Base-by-base conservation (phyloP, 768 basidiomycete species). In the Boletus rubroflammeus region DNA sequence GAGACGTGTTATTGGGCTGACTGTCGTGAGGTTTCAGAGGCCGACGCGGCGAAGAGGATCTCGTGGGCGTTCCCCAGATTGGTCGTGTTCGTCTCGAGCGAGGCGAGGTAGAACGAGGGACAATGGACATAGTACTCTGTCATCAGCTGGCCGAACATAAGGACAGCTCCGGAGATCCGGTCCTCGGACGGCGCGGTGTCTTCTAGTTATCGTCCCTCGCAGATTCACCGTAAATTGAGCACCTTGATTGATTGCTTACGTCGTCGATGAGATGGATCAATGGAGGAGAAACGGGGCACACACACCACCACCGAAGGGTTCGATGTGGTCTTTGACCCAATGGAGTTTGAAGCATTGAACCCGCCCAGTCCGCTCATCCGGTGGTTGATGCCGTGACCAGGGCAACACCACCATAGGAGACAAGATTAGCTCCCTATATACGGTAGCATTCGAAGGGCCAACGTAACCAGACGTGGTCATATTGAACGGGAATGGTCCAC, bases 71-170 rank as follows among this genome's bases (percentile, higher is more conserved):
- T 57, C 6, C 50, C 52, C 11, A 48, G 50, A 25, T 61, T 59
- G 3, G 57, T 47, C 23, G 43, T 55, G 53, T 59, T 62, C 39
- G 53, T 23, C n/a, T 47, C 46, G 11, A 62, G 50, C 34, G 36
- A 51, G 21, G 51, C 47, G 21, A 62, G 56, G 47, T 51, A 44
- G 17, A 19, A 45, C 9, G 46, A 43, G 6, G 40, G 62, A 13
- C 53, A 17, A 4, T 15, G 15, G 34, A 34, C 14, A 5, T 34
- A 3, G 32, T 3, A 15, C 15, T 17, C 17, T 9, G 15, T 7
- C 7, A 9, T 36, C 7, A 3, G 17, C 35, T 36, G 15, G 15
- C 35, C n/a, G 5, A 61, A 39, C 6, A n/a, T 40, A 1, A 54
- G 17, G 10, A 50, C 54, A 2, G 60, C 38, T 4, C 59, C 59